Conservation (phyloP, 768 basidiomycete genomes). For the Boletus edulis region DNA sequence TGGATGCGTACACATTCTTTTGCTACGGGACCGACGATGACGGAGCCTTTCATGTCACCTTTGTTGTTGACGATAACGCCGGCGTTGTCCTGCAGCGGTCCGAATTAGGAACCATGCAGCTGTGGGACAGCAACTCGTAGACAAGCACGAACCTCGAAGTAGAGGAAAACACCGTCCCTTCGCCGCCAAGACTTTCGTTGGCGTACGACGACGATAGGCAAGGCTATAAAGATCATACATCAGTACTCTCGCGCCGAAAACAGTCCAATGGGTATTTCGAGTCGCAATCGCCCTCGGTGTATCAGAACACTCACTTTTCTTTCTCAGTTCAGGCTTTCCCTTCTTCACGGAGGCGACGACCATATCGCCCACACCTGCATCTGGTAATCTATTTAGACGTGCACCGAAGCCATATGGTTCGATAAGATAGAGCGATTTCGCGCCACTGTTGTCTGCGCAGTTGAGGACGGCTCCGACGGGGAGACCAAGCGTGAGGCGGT, state of each 20-base stretch:
- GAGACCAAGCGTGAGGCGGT: slow-evolving; percentile 91
- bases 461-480: slow-evolving; percentile 94
- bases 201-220: slow-evolving; percentile 95
- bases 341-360: slow-evolving; percentile 98
- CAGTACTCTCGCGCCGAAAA: not conserved
- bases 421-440: slow-evolving; percentile 93
- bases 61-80: slow-evolving; percentile 98
- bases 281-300: not conserved
- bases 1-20: slow-evolving; percentile 89
- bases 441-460: slow-evolving; percentile 99
- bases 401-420: slow-evolving; percentile 96
- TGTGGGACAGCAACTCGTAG: too few relatives aligned
- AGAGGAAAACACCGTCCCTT: slow-evolving; percentile 97
- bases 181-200: slow-evolving; percentile 99
- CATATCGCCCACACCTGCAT: slow-evolving; percentile 95
- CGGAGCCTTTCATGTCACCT: slow-evolving; percentile 99
- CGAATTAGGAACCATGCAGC: not conserved
- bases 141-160: slow-evolving; percentile 72
- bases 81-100: slow-evolving; percentile 70
- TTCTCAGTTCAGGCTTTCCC: slow-evolving; percentile 99
- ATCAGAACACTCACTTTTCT: slow-evolving; percentile 78
- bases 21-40: slow-evolving; percentile 95
- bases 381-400: slow-evolving; percentile 95
- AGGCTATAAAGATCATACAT: slow-evolving; percentile 52
- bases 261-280: too few relatives aligned